Evolutionary conservation across 2,329 filamentous ascomycete genomes (phyloP).

Genomic region (Trichoderma sp.): DNA sequence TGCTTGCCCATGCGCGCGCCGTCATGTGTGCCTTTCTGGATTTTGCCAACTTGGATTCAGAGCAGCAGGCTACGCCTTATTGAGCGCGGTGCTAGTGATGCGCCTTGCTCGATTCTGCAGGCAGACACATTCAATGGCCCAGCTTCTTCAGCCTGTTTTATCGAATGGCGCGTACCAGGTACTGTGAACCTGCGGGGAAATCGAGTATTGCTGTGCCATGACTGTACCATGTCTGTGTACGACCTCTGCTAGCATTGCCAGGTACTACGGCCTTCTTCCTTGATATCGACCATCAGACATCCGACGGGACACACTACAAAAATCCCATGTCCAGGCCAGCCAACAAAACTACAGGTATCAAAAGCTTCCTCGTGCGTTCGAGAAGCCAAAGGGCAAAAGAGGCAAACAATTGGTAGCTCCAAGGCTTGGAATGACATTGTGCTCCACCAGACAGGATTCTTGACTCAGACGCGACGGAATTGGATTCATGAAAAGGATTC

Average conservation of each 20-base stretch:
- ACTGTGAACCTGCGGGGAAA: conserved; percentile 10
- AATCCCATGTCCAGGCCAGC: background rate
- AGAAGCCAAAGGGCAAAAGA: conserved; percentile 6
- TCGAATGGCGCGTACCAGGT: background rate
- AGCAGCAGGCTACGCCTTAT: background rate
- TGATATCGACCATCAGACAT: background rate
- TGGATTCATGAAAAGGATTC: conserved; percentile 1
- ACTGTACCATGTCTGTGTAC: background rate
- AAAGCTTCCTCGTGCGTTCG: conserved; percentile 13
- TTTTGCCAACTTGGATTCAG: background rate
- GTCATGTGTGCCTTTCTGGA: background rate
- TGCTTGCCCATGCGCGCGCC: background rate
- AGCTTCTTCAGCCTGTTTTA: conserved; percentile 14
- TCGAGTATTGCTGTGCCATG: background rate
- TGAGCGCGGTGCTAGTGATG: background rate
- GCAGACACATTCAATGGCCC: background rate
- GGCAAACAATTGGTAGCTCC: conserved; percentile 13
- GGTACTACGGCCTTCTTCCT: background rate
- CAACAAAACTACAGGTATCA: background rate
- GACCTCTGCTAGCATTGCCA: background rate
- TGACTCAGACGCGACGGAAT: conserved; percentile 23
- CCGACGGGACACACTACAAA: background rate
- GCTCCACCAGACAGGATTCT: conserved; percentile 13
- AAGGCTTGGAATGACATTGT: conserved; percentile 17
- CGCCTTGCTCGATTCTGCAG: conserved; percentile 25